Base-by-base conservation (phyloP, 2,329 filamentous ascomycete genomes). In the Sarocladium kiliense region DNA sequence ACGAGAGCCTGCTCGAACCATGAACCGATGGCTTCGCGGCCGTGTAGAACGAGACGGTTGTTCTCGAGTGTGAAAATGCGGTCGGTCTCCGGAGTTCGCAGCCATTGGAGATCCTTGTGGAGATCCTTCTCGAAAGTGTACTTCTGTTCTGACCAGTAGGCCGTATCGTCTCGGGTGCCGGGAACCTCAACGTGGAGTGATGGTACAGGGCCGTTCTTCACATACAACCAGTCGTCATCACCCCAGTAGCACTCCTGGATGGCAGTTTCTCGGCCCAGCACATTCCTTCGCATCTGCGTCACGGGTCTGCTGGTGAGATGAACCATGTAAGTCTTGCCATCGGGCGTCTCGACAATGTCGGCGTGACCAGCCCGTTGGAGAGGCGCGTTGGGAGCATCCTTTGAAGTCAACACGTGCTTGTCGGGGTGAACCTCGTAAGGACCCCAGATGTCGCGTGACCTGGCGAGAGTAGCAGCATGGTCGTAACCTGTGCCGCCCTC, bases 381-480 rank as follows among this genome's bases (percentile, higher is more conserved):
- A 0, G 78, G 74, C 0, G 73, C 73, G 16, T 71, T 69, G 0
- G 78, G 79, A 3, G 72, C 61, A 55, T 81, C 74, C 61, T 78
- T 80, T 32, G 77, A 74, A 0, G 77, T 79, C 45, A 86, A 68
- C 41, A 87, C 74, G 45, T 83, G 74, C 55, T 82, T 81, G 47
- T 79, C 68, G 0, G 83, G 82, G 36, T 84, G 81, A 1, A 75
- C 65, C 60, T 85, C 79, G 66, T 86, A 88, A 0, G 84, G 84
- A 0, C 85, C 85, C 72, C 80, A 81, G 56, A 84, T 65, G 64
- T 77, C 61, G 54, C 72, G 63, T 5, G 76, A 72, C 53, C 79
- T 73, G 57, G 84, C 70, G 2, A 88, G 74, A 26, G 83, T 87
- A 61, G 78, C 79, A 2, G 81, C 78, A 60, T 88, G 85, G 0